Evolutionary conservation across 108 stramenopile species (phyloP).

Genomic region (Skeletonema costatum): DNA sequence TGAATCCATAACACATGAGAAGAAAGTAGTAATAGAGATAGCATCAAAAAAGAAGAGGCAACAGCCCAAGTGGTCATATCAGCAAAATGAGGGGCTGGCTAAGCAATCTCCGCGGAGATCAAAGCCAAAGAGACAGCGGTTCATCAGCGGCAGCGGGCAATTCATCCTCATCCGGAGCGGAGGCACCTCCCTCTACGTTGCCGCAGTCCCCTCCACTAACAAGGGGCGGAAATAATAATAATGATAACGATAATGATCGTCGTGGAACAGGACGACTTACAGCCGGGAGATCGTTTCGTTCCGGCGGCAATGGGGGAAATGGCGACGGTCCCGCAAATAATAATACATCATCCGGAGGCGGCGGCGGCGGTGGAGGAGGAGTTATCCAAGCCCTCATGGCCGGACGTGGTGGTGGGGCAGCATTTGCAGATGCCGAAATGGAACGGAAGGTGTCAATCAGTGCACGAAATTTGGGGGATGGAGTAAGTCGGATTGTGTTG

Average conservation of each 20-base stretch:
- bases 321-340: conserved; percentile 1
- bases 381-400: conserved; percentile 56
- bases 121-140: background rate
- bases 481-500: conserved; percentile 80
- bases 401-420: conserved; percentile 26
- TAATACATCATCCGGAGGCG: background rate
- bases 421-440: conserved; percentile 67
- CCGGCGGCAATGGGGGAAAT: background rate
- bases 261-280: background rate
- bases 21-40: too few species aligned
- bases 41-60: too few species aligned
- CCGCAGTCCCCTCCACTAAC: background rate
- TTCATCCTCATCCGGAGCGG: background rate
- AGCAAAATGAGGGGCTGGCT: background rate
- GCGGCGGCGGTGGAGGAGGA: conserved; percentile 12
- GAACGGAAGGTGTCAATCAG: conserved; percentile 75
- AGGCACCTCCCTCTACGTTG: background rate
- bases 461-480: conserved; percentile 77
- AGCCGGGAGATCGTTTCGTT: background rate
- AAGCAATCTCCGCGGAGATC: background rate
- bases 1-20: too few species aligned
- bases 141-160: background rate
- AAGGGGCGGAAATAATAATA: background rate
- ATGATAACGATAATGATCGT: background rate
- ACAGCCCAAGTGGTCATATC: background rate